phyloP scores from a whole-genome alignment of 208 protist genomes.

The Trypanosoma grayi region DNA sequence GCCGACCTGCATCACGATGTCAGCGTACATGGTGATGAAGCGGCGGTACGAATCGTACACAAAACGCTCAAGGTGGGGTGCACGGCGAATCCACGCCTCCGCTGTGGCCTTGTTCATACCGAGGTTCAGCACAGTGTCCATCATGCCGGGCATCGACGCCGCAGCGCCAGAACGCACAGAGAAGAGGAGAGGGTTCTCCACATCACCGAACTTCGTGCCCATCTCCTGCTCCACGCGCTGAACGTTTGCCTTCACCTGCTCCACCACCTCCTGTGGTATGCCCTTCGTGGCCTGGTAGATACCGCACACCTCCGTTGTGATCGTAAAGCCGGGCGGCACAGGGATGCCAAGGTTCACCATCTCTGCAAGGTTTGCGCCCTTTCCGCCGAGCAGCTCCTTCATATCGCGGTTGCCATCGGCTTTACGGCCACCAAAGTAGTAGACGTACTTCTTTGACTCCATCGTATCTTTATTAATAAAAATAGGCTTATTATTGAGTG shows the following conservation, averaged over 20 bases:
- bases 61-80: constrained; percentile 79
- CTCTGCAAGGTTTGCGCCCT: constrained; percentile 92
- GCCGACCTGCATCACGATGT: constrained; percentile 90
- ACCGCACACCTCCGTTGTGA: constrained; percentile 88
- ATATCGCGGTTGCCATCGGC: constrained; percentile 82
- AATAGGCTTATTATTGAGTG: constrained; percentile 6
- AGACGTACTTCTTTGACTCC: constrained; percentile 64
- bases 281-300: constrained; percentile 67
- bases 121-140: constrained; percentile 95
- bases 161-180: constrained; percentile 93
- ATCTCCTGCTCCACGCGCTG: constrained; percentile 81
- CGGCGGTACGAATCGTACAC: constrained; percentile 95
- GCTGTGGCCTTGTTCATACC: constrained; percentile 89
- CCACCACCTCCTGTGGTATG: constrained; percentile 52
- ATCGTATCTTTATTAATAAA: constrained; percentile 23
- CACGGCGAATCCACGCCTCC: constrained; percentile 63
- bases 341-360: constrained; percentile 93
- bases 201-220: constrained; percentile 78
- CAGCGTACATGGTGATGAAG: constrained; percentile 95
- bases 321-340: constrained; percentile 93
- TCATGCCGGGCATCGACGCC: constrained; percentile 96
- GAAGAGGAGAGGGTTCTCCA: constrained; percentile 88
- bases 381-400: constrained; percentile 93
- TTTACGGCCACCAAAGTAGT: constrained; percentile 76
- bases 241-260: constrained; percentile 71